Conservation (phyloP, 139 green algal species). For the Parachlorella kessleri region DNA sequence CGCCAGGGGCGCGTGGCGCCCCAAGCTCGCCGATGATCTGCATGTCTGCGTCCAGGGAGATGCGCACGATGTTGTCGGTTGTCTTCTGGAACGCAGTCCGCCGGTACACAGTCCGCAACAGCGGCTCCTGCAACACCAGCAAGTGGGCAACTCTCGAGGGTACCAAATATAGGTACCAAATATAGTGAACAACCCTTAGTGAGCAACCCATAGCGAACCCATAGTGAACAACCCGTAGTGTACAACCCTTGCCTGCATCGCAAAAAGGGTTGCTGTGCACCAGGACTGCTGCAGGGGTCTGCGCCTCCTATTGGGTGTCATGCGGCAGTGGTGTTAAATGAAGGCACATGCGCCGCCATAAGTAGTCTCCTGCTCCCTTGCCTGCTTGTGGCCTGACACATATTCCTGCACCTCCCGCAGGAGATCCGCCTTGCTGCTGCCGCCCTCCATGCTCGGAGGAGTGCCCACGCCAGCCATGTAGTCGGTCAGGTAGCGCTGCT, state of each 20-base stretch:
- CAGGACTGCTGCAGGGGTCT: no score
- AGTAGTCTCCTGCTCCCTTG: no score
- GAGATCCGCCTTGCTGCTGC: not conserved
- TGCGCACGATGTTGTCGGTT: constrained; percentile 61
- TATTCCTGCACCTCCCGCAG: constrained; percentile 68
- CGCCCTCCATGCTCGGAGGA: not conserved
- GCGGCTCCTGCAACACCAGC: constrained; percentile 56
- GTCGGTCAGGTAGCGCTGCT: constrained; percentile 10
- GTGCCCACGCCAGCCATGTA: not conserved
- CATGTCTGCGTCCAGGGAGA: constrained; percentile 73
- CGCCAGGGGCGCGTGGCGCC: constrained; percentile 17
- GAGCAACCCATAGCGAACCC: no score
- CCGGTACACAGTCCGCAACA: constrained; percentile 73
- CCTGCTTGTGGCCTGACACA: constrained; percentile 57
- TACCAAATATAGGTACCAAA: no score
- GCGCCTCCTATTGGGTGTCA: no score
- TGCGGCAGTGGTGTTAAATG: no score
- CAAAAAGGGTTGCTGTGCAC: no score
- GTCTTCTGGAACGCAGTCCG: constrained; percentile 76
- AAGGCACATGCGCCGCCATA: no score
- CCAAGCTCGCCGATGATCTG: constrained; percentile 58
- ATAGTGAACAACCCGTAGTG: no score
- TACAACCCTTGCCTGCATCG: no score
- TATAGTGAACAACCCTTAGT: no score
- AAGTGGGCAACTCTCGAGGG: no score